phyloP scores from a whole-genome alignment of 495 filamentous ascomycete genomes.

The Venustampulla echinocandica region DNA sequence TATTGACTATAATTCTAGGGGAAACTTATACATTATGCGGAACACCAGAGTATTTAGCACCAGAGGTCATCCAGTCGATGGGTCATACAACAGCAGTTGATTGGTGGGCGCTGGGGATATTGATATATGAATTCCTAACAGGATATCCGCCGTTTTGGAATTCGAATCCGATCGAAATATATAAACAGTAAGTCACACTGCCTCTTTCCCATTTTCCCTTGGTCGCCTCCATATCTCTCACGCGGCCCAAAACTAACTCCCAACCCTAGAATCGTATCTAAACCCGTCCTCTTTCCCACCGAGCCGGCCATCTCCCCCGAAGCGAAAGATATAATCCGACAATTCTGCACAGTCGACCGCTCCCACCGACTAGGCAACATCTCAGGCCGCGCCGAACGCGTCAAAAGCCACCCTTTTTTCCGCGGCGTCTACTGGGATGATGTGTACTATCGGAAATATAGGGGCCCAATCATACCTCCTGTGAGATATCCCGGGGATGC shows the following conservation, averaged over 20 bases:
- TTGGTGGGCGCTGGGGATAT: slow-evolving; percentile 96
- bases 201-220: neutral
- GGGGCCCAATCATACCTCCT: slow-evolving; percentile 81
- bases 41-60: slow-evolving; percentile 92
- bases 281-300: slow-evolving; percentile 59
- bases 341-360: slow-evolving; percentile 83
- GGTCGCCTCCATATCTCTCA: neutral
- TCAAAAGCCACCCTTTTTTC: slow-evolving; percentile 89
- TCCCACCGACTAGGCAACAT: slow-evolving; percentile 84
- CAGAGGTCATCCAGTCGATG: slow-evolving; percentile 92
- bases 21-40: slow-evolving; percentile 97
- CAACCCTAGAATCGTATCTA: slow-evolving; percentile 62
- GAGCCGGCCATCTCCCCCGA: slow-evolving; percentile 56
- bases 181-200: slow-evolving; percentile 57
- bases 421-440: slow-evolving; percentile 76
- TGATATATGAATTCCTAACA: slow-evolving; percentile 93
- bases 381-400: slow-evolving; percentile 66
- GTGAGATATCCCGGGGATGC: slow-evolving; percentile 74
- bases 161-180: slow-evolving; percentile 90
- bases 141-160: slow-evolving; percentile 98
- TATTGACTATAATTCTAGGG: slow-evolving; percentile 29
- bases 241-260: neutral
- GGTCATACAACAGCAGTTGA: slow-evolving; percentile 95
- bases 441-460: slow-evolving; percentile 56
- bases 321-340: slow-evolving; percentile 74